Evolutionary conservation across 495 filamentous ascomycete species (phyloP).

Genomic region (Neurospora sublineolata): DNA sequence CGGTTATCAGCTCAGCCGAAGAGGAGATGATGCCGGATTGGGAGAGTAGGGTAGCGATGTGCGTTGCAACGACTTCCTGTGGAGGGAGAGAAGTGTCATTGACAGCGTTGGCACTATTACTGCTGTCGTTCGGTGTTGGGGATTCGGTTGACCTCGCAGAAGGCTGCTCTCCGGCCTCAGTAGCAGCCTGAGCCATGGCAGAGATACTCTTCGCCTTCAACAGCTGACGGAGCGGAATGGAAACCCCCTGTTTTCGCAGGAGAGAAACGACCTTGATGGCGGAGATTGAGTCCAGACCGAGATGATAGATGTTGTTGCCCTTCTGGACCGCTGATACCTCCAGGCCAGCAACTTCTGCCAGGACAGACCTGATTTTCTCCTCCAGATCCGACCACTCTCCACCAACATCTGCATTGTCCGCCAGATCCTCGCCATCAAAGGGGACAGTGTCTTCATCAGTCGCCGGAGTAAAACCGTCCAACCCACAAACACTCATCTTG

Average conservation of each 20-base stretch:
- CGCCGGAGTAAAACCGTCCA: not conserved
- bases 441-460: not conserved
- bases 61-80: not conserved
- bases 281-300: conserved; percentile 85
- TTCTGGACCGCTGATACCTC: conserved; percentile 48
- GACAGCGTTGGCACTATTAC: not conserved
- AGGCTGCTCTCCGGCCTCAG: not conserved
- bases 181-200: conserved; percentile 32
- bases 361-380: conserved; percentile 43
- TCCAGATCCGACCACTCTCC: conserved; percentile 34
- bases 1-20: not conserved
- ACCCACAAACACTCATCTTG: not conserved
- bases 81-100: not conserved
- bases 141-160: not conserved
- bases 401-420: not conserved
- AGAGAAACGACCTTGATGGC: conserved; percentile 62
- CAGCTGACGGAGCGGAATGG: conserved; percentile 53
- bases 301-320: conserved; percentile 62
- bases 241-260: conserved; percentile 48
- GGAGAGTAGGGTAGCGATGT: not conserved
- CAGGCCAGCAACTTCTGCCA: conserved; percentile 53
- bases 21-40: not conserved
- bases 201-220: conserved; percentile 50
- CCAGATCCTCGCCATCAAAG: not conserved
- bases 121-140: not conserved